Evolutionary conservation across 2,329 filamentous ascomycete species (phyloP), one percentile per base, ranked within the genome.

Genomic region (Myrmaecium sp.): DNA sequence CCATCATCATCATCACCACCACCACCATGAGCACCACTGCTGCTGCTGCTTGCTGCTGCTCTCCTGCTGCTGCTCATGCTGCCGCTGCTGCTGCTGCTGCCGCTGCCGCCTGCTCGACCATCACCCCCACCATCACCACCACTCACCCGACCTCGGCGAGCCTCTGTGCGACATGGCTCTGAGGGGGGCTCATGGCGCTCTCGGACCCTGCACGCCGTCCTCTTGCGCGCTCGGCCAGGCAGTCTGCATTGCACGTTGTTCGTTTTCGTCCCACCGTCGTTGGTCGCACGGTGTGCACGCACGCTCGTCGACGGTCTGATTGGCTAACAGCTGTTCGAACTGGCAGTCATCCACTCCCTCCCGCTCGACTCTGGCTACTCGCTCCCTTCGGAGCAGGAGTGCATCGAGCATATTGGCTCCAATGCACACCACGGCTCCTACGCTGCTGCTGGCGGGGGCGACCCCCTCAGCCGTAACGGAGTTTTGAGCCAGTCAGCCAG

Each of bases 391-490:
- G 57, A 59, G 31, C 46, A 54, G 33, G 53, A 58, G 38, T 58
- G 51, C 49, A 48, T 53, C 41, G 53, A 58, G 32, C 51, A 55
- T 28, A 55, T 57, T 40, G 42, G 46, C 32, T 39, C 45, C 35
- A 53, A 60, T 53, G 52, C 54, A 44, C 49, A 57, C 49, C 55
- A 57, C 46, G 46, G 41, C 35, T 42, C 44, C 33, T 59, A 52
- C 46, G 44, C 51, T 39, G 41, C 41, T 43, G 42, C 43, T 34
- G 39, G 35, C 29, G 38, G 37, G 25, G 38, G 34, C 29, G 61
- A 65, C 40, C 54, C 53, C 35, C 50, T 55, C 43, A 57, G 62
- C 40, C 61, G 61, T 51, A 60, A 64, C 46, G 55, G 53, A 40
- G 43, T 49, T 32, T 49, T 65, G 40, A 50, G 51, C 37, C 55